A percentile compares a stretch with the other conserved stretches of the same genome.
These are phyloP conservation scores for Phanerodontia chrysosporium DNA, from an alignment of 768 basidiomycete species.

Conservation along the genomic window DNA sequence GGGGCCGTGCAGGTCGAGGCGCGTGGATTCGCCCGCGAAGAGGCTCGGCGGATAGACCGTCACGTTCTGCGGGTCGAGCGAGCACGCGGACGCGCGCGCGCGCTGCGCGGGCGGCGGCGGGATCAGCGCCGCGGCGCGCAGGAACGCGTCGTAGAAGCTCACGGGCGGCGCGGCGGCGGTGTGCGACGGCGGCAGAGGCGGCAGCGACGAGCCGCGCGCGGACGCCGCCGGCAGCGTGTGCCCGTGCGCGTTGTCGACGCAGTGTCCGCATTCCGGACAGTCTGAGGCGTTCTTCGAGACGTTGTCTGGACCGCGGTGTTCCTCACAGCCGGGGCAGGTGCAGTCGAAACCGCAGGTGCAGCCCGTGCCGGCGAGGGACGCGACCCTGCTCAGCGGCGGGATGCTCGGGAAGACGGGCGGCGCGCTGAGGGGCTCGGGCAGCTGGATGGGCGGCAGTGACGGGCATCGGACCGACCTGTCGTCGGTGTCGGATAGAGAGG, in stretches of 20 bases:
- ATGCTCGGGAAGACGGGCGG: conserved; percentile 50
- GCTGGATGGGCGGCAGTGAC: conserved; percentile 8
- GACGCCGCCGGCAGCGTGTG: conserved; percentile 32
- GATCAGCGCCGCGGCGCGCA: conserved; percentile 59
- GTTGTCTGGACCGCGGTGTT: conserved; percentile 67
- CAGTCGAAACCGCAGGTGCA: conserved; percentile 71
- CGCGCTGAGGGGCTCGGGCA: neutral
- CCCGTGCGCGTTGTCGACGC: conserved; percentile 50
- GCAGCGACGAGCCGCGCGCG: conserved; percentile 2
- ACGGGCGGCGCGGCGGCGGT: neutral
- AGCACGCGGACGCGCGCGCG: conserved; percentile 32
- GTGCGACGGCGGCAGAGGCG: neutral
- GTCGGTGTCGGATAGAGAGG: neutral
- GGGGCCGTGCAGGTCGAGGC: conserved; percentile 35
- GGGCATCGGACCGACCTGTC: conserved; percentile 1
- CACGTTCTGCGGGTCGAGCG: conserved; percentile 50
- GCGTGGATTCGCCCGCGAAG: conserved; percentile 29
- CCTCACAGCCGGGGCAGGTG: conserved; percentile 67
- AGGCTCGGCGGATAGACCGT: conserved; percentile 39
- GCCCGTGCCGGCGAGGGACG: conserved; percentile 59
- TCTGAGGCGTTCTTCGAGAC: conserved; percentile 35
- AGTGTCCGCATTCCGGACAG: conserved; percentile 52
- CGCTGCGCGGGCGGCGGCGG: conserved; percentile 61
- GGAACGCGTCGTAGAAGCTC: conserved; percentile 55
- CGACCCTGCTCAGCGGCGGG: conserved; percentile 55